Conservation (phyloP, 1,284 basidiomycete species). For the Tetrapyrgos nigripes region DNA sequence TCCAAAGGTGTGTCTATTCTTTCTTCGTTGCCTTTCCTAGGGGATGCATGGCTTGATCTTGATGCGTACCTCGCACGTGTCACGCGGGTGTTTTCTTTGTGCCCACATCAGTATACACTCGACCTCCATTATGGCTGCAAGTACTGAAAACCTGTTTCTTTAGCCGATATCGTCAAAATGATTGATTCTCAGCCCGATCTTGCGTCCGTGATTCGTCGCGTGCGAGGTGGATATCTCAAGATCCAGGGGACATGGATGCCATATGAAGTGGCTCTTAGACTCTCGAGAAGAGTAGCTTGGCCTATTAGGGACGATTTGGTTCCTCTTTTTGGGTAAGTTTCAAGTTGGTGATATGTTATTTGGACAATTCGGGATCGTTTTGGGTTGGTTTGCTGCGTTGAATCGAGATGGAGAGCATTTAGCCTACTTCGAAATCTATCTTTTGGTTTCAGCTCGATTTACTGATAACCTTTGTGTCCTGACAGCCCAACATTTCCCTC, state of each 20-base stretch:
- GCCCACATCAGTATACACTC: background rate
- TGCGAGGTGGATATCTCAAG: constrained; percentile 86
- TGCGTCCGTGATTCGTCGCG: constrained; percentile 78
- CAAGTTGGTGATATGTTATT: too few relatives aligned
- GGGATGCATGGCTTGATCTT: too few relatives aligned
- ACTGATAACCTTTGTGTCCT: constrained; percentile 22
- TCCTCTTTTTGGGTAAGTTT: constrained; percentile 78
- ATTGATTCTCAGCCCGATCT: constrained; percentile 88
- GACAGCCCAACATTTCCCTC: constrained; percentile 72
- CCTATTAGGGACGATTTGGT: constrained; percentile 84
- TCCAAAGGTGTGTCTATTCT: constrained; percentile 69
- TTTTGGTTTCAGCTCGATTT: background rate
- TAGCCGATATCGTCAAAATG: constrained; percentile 90
- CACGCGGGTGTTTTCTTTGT: background rate
- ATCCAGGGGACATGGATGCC: constrained; percentile 93
- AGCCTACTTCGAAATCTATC: constrained; percentile 4
- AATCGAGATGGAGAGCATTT: too few relatives aligned
- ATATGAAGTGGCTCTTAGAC: constrained; percentile 78
- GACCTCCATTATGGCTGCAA: background rate
- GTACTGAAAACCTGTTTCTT: background rate
- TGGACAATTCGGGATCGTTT: too few relatives aligned
- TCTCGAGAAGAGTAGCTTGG: constrained; percentile 87
- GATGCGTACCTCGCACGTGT: too few relatives aligned
- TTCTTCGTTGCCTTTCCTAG: background rate
- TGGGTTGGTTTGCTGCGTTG: too few relatives aligned